A percentile compares a stretch with the other conserved stretches of the same genome.
phyloP scores from a whole-genome alignment of 805 yeast species.

The Wickerhamomyces tratensis region DNA sequence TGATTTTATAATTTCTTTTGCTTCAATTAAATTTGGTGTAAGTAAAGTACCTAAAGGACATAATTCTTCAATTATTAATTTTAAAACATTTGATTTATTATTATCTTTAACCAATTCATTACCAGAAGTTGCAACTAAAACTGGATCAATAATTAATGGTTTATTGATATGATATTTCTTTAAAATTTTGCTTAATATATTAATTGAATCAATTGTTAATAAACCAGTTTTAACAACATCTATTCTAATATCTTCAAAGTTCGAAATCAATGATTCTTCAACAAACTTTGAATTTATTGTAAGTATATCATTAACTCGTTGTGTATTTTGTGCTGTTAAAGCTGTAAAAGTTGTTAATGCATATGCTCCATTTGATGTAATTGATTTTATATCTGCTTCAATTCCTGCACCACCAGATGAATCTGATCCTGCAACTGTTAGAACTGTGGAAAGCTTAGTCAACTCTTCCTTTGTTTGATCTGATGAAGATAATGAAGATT shows the following conservation, averaged over 20 bases:
- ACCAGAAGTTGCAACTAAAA: conserved; percentile 78
- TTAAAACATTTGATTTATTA: conserved; percentile 29
- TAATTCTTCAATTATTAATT: conserved; percentile 30
- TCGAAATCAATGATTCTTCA: conserved; percentile 37
- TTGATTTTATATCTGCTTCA: conserved; percentile 80
- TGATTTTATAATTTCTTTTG: conserved; percentile 29
- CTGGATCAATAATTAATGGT: conserved; percentile 68
- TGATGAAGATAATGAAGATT: too few relatives aligned
- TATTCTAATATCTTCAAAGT: conserved; percentile 50
- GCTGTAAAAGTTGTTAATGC: conserved; percentile 74
- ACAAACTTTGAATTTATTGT: conserved; percentile 35
- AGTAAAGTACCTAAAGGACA: conserved; percentile 46
- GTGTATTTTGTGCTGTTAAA: conserved; percentile 69
- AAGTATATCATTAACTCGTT: conserved; percentile 29
- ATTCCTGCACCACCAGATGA: conserved; percentile 89
- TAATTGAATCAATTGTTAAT: conserved; percentile 48
- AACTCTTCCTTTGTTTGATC: too few relatives aligned
- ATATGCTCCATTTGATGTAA: conserved; percentile 64
- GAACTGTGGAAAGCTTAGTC: conserved; percentile 25
- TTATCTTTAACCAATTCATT: conserved; percentile 33
- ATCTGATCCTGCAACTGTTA: conserved; percentile 67
- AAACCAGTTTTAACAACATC: conserved; percentile 76
- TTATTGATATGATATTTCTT: conserved; percentile 20
- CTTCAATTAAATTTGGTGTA: conserved; percentile 75
- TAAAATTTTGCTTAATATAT: conserved; percentile 30